phyloP scores from a whole-genome alignment of 2,329 filamentous ascomycete species.

The Colletotrichum plurivorum region DNA sequence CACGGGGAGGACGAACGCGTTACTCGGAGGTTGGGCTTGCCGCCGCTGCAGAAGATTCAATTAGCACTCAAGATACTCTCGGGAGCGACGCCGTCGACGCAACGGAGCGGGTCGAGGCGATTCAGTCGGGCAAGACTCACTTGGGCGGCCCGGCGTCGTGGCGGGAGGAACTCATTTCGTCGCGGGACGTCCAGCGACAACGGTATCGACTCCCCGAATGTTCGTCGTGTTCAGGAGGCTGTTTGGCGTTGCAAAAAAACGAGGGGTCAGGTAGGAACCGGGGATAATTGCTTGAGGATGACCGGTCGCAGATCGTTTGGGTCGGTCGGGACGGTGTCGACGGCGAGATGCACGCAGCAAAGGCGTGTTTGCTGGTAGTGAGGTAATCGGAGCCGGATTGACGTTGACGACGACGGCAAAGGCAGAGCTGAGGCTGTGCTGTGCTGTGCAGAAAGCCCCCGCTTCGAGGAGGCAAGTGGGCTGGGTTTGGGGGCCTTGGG shows the following conservation, averaged over 20 bases:
- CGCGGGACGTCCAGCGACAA: slow-evolving; percentile 40
- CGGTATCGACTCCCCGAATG: slow-evolving; percentile 37
- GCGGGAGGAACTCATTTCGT: slow-evolving; percentile 46
- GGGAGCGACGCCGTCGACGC: not conserved
- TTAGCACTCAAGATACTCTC: slow-evolving; percentile 19
- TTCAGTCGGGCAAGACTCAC: slow-evolving; percentile 45
- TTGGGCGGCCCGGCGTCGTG: slow-evolving; percentile 53
- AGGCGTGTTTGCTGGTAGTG: slow-evolving; percentile 17
- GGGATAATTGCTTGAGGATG: slow-evolving; percentile 20
- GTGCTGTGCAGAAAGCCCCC: slow-evolving; percentile 40
- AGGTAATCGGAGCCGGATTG: slow-evolving; percentile 30
- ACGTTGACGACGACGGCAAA: slow-evolving; percentile 40
- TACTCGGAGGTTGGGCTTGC: slow-evolving; percentile 89
- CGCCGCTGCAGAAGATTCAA: slow-evolving; percentile 62
- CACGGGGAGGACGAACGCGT: slow-evolving; percentile 77
- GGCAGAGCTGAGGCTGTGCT: slow-evolving; percentile 43
- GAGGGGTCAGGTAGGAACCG: slow-evolving; percentile 29
- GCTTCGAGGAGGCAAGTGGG: slow-evolving; percentile 42
- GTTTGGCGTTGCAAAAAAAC: slow-evolving; percentile 31
- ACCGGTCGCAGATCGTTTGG: slow-evolving; percentile 21
- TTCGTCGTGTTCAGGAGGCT: slow-evolving; percentile 27
- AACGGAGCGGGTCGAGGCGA: not conserved
- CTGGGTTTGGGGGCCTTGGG: slow-evolving; percentile 39
- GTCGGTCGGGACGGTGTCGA: slow-evolving; percentile 15
- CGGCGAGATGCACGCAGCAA: slow-evolving; percentile 22